Base-by-base conservation (phyloP, 2,329 filamentous ascomycete genomes). In the Leptographium galeiforme region DNA sequence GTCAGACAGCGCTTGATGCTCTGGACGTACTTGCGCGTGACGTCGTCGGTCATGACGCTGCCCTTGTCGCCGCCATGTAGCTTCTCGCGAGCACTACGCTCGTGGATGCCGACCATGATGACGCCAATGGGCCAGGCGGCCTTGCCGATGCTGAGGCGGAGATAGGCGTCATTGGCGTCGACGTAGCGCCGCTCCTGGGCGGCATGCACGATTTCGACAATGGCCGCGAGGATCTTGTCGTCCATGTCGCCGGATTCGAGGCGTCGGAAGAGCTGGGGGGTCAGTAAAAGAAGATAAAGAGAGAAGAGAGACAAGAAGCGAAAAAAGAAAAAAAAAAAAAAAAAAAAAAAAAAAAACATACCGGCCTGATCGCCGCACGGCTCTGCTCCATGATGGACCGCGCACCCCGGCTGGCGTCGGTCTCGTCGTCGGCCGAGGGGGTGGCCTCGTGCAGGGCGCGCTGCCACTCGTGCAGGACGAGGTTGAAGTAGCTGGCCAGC, bases 81-180 rank as follows among this genome's bases (percentile, higher is more conserved):
- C 71, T 98, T 98, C 71, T 98, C 93, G 58, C 93, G 81, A 19
- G 93, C 91, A 60, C 86, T 93, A 64, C 93, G 82, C 74, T 97
- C 93, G 78, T 98, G 93, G 62, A 98, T 98, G 75, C 93, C 93
- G 63, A 98, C 93, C 93, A 97, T 98, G 67, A 93, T 98, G 41
- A 98, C 93, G 70, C 93, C 93, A 63, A 98, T 98, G 30, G 93
- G 93, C 93, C 93, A 98, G 16, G 93, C 93, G 60, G 89, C 90
- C 72, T 95, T 95, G 59, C 89, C 89, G 63, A 98, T 98, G 66
- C 88, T 95, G 53, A 98, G 74, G 52, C 88, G 78, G 56, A 98
- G 73, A 67, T 98, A 98, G 0, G 89, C 90, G 66, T 98, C 88
- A 65, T 97, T 97, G 38, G 93, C 93, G 69, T 96, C 87, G 48